Evolutionary conservation across 108 stramenopile species (phyloP).

Genomic region (Cyclotella sp.): DNA sequence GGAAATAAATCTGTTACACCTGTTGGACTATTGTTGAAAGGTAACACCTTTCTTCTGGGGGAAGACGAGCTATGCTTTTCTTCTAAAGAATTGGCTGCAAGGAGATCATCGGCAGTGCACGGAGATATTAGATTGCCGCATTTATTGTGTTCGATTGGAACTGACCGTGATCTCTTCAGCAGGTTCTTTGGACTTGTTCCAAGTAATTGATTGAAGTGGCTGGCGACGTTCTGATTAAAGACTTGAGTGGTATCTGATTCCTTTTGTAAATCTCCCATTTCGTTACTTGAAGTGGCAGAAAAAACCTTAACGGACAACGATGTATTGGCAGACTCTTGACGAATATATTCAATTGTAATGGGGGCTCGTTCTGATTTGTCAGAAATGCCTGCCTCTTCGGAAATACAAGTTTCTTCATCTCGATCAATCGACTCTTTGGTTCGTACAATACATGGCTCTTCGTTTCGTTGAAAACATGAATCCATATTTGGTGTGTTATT

Average conservation of each 20-base stretch:
- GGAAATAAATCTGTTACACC: conserved; percentile 1
- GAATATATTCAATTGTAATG: not conserved
- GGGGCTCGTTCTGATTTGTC: not conserved
- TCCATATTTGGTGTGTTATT: not conserved
- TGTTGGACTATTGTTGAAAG: not conserved
- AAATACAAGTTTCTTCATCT: not conserved
- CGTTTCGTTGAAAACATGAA: not conserved
- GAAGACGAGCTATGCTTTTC: not conserved
- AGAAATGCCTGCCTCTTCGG: not conserved
- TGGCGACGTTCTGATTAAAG: too few relatives aligned
- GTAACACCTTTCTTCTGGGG: not conserved
- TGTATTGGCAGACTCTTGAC: not conserved
- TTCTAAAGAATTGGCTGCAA: not conserved
- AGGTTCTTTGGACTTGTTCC: not conserved
- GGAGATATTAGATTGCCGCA: not conserved
- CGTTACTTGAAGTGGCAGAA: too few relatives aligned
- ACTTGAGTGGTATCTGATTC: too few relatives aligned
- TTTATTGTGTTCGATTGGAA: not conserved
- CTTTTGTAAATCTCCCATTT: too few relatives aligned
- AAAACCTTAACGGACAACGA: not conserved
- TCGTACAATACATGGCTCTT: not conserved
- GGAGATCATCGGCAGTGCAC: not conserved
- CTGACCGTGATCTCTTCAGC: not conserved
- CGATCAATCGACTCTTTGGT: not conserved
- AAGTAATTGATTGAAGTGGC: not conserved